phyloP scores from a whole-genome alignment of 345 rosid genomes.

The Euphorbia pulcherrima region DNA sequence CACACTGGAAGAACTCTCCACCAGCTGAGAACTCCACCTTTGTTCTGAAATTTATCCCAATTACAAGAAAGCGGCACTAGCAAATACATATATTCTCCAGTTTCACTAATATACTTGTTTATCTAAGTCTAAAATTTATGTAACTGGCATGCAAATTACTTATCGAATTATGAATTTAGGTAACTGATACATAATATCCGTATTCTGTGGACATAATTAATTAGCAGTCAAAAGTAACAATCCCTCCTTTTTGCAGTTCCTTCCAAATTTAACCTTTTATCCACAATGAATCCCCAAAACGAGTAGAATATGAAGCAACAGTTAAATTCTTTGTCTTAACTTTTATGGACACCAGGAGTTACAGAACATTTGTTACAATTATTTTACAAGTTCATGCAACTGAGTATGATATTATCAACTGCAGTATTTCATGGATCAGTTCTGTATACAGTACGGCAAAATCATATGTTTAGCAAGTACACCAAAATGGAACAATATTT shows the following conservation, averaged over 20 bases:
- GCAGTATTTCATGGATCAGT: not conserved
- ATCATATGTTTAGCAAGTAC: not conserved
- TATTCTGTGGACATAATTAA: not conserved
- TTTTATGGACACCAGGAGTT: not conserved
- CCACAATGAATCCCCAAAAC: not conserved
- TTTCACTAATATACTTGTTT: not conserved
- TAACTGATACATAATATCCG: not conserved
- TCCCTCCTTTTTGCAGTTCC: not conserved
- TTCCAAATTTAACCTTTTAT: not conserved
- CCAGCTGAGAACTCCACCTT: conserved; percentile 72
- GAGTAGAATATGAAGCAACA: not conserved
- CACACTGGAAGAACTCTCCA: conserved; percentile 77
- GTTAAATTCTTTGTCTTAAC: not conserved
- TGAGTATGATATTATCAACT: not conserved
- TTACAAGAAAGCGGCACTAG: not conserved
- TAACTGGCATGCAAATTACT: not conserved
- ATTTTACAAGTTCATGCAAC: not conserved
- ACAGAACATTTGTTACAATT: not conserved
- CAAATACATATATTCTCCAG: not conserved
- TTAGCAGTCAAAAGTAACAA: not conserved
- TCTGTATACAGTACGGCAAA: not conserved
- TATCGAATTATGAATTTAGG: not conserved
- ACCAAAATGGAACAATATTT: not conserved
- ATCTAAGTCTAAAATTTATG: not conserved
- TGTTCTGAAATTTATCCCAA: conserved; percentile 46